Evolutionary conservation across 2,329 filamentous ascomycete genomes (phyloP), one percentile per base, ranked within the genome.

Genomic region (Pezicula carpinea): DNA sequence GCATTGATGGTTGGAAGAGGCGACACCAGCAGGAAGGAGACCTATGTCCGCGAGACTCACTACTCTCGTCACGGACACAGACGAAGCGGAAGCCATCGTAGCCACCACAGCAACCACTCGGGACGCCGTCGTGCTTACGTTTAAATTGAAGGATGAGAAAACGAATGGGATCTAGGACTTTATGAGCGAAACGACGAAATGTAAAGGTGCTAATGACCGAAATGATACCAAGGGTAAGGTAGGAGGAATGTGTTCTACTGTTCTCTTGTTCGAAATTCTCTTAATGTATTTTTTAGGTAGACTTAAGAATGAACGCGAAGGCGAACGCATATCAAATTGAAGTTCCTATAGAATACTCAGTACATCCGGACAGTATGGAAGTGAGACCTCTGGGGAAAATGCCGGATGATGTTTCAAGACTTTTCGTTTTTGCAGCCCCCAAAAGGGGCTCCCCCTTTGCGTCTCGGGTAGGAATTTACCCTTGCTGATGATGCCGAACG

Each of bases 1-100:
- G 89, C 90, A 21, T 77, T 73, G 54, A 50, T 59, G 35, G 54
- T 60, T 17, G 54, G 59, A 0, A 46, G 53, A 13, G 44, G 49
- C 0, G 22, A 46, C 8, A 39, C 44, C 2, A 43, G 49, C 7
- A 52, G 54, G 31, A 57, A 56, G 43, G 54, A 55, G 38, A 44
- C 51, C 7, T 57, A 61, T 46, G 57, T 62, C 5, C 43, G 51
- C 7, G 59, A 62, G 45, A 61, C 59, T 0, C 60, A 64, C 46
- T 51, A 57, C 14, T 47, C 39, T 2, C 46, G 61, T 26, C 58
- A 63, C 47, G 57, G 61, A 14, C 58, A 58, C 32, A 46, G 61
- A 4, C 48, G 61, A 19, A 56, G 51, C 44, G 60, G 61, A 17
- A 60, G 57, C 35, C 60, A 62, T 43, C 48, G 63, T 4, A 63